Conservation (phyloP, 2,329 filamentous ascomycete species). For the Cladophialophora bantiana region DNA sequence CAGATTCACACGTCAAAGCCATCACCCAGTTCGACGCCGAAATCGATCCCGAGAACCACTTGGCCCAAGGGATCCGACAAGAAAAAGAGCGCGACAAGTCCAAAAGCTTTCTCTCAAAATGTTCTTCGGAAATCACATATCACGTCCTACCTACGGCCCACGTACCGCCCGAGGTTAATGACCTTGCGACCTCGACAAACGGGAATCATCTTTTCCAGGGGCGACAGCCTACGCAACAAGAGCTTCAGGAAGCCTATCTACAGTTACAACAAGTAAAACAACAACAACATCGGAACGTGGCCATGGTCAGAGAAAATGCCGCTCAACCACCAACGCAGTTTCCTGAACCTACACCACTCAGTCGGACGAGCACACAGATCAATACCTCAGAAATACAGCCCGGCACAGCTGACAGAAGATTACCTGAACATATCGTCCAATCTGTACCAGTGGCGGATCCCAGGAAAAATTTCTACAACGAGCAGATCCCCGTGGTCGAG, state of each 20-base stretch:
- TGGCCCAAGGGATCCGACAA: slow-evolving; percentile 59
- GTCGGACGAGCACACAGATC: slow-evolving; percentile 52
- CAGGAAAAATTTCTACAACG: slow-evolving; percentile 52
- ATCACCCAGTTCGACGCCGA: slow-evolving; percentile 57
- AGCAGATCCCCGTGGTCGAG: slow-evolving; percentile 52
- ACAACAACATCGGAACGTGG: slow-evolving; percentile 55
- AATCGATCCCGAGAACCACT: slow-evolving; percentile 51
- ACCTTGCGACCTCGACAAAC: slow-evolving; percentile 50
- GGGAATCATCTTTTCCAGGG: slow-evolving; percentile 52
- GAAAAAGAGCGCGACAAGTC: slow-evolving; percentile 69
- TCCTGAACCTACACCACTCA: slow-evolving; percentile 49
- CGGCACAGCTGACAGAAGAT: slow-evolving; percentile 52
- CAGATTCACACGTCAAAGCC: slow-evolving; percentile 33
- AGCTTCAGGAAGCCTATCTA: slow-evolving; percentile 66
- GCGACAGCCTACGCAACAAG: slow-evolving; percentile 60
- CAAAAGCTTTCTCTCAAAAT: slow-evolving; percentile 68
- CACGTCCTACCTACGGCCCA: slow-evolving; percentile 70
- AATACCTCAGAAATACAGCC: slow-evolving; percentile 47
- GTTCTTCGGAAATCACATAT: slow-evolving; percentile 72
- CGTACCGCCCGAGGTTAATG: slow-evolving; percentile 61
- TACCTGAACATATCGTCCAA: slow-evolving; percentile 51
- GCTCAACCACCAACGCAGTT: slow-evolving; percentile 65
- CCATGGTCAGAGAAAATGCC: slow-evolving; percentile 60
- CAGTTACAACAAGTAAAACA: slow-evolving; percentile 57
- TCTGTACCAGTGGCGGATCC: slow-evolving; percentile 64